phyloP scores from a whole-genome alignment of 2,329 filamentous ascomycete species.

The Aureobasidium sp. region DNA sequence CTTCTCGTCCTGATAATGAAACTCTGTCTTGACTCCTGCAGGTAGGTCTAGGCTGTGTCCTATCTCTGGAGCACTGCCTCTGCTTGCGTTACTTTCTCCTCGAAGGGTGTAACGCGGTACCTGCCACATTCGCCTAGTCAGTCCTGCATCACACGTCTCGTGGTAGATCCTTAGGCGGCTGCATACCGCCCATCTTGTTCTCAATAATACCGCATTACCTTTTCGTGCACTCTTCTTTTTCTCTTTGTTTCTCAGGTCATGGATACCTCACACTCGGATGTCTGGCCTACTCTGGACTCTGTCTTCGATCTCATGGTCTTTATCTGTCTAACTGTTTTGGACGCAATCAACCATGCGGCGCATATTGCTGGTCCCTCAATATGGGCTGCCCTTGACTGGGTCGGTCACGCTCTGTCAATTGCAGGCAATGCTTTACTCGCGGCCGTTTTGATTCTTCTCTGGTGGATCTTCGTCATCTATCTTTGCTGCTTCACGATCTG shows the following conservation, averaged over 20 bases:
- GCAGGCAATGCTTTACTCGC: constrained; percentile 1
- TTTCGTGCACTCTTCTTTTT: not conserved
- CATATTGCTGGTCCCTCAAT: not conserved
- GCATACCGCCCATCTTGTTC: not conserved
- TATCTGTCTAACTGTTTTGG: not conserved
- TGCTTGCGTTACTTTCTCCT: constrained; percentile 8
- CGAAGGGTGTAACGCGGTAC: not conserved
- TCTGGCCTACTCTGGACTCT: not conserved
- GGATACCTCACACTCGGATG: not conserved
- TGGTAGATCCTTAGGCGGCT: not conserved
- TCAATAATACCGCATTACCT: not conserved
- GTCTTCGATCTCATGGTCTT: not conserved
- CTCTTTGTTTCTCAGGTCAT: not conserved
- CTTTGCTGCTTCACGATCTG: constrained; percentile 1
- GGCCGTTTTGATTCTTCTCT: not conserved
- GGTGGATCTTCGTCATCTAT: constrained; percentile 8
- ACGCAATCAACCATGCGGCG: not conserved
- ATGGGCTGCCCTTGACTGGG: not conserved
- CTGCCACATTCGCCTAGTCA: not conserved
- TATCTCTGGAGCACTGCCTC: not conserved
- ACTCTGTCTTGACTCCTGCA: not conserved
- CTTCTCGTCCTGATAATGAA: not conserved
- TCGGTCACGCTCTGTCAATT: not conserved
- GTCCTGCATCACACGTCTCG: constrained; percentile 5
- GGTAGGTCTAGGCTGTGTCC: not conserved